A percentile compares a stretch with the other conserved stretches of the same genome.
These are phyloP conservation scores for Colletotrichum truncatum DNA, from an alignment of 2,329 filamentous ascomycete genomes.

Conservation along the genomic window DNA sequence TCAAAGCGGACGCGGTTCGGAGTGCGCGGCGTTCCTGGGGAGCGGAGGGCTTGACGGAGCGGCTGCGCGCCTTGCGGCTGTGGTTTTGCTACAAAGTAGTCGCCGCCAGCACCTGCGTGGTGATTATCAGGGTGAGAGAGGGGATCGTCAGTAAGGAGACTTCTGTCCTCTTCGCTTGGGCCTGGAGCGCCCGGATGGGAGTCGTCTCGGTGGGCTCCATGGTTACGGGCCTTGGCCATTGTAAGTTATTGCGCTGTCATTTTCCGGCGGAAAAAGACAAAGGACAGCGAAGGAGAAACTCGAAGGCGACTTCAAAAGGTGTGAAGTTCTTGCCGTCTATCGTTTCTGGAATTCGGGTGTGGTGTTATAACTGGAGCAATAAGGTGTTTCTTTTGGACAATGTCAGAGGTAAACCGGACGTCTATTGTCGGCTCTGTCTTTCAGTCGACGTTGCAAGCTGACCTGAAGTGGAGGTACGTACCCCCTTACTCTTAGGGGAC, in stretches of 20 bases:
- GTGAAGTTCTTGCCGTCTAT: not conserved
- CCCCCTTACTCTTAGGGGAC: slow-evolving; percentile 8
- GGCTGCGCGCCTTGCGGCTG: not conserved
- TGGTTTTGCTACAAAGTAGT: slow-evolving; percentile 18
- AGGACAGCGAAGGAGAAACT: not conserved
- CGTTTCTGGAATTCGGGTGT: not conserved
- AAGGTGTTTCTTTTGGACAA: not conserved
- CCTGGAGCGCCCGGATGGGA: slow-evolving; percentile 24
- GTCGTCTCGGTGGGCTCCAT: slow-evolving; percentile 31
- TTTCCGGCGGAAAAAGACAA: slow-evolving; percentile 12
- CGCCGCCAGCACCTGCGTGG: slow-evolving; percentile 22
- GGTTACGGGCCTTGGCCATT: slow-evolving; percentile 32
- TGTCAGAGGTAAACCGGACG: not conserved
- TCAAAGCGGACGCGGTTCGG: slow-evolving; percentile 81
- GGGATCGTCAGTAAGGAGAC: slow-evolving; percentile 34
- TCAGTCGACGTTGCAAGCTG: slow-evolving; percentile 28
- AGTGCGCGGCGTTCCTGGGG: slow-evolving; percentile 64
- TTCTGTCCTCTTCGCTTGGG: slow-evolving; percentile 34
- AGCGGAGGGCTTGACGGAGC: slow-evolving; percentile 31
- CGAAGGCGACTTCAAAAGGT: not conserved
- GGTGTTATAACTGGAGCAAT: not conserved
- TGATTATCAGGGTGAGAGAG: slow-evolving; percentile 28
- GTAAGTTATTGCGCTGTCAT: slow-evolving; percentile 33
- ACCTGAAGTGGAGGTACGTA: slow-evolving; percentile 21
- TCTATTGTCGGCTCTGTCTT: slow-evolving; percentile 15